Conservation (phyloP, 768 basidiomycete species). For the Auriscalpium orientale region DNA sequence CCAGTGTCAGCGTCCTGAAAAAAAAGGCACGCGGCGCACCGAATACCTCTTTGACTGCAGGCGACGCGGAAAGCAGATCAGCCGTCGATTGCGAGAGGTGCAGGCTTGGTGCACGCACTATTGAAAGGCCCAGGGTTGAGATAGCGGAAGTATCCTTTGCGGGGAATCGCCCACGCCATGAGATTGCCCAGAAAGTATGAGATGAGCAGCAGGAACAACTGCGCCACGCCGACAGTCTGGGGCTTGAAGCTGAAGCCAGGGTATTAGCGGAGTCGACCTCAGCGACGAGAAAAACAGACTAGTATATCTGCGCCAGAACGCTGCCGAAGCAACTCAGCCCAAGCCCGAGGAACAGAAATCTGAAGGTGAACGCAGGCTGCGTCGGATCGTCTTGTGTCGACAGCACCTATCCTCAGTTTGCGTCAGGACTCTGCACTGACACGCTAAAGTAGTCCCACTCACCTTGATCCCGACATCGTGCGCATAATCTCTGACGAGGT, state of each 20-base stretch:
- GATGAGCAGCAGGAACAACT: conserved; percentile 43
- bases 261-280: background rate
- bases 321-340: conserved; percentile 49
- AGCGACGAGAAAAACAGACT: conserved; percentile 12
- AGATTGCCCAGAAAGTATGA: conserved; percentile 43
- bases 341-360: conserved; percentile 47
- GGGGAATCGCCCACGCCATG: conserved; percentile 29
- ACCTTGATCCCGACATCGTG: conserved; percentile 36
- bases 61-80: background rate
- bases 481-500: conserved; percentile 26
- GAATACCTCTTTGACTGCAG: conserved; percentile 24
- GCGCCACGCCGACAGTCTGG: conserved; percentile 42
- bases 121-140: conserved; percentile 34
- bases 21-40: background rate
- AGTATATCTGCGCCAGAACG: conserved; percentile 33
- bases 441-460: background rate
- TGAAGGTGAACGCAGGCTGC: conserved; percentile 42
- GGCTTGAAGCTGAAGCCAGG: conserved; percentile 32
- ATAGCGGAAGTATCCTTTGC: conserved; percentile 22
- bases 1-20: background rate
- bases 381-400: conserved; percentile 30
- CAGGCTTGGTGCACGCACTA: conserved; percentile 18
- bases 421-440: background rate
- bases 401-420: conserved; percentile 21
- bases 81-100: no score